Conservation (phyloP, 805 yeast species). For the Sugiyamaella smithiae region DNA sequence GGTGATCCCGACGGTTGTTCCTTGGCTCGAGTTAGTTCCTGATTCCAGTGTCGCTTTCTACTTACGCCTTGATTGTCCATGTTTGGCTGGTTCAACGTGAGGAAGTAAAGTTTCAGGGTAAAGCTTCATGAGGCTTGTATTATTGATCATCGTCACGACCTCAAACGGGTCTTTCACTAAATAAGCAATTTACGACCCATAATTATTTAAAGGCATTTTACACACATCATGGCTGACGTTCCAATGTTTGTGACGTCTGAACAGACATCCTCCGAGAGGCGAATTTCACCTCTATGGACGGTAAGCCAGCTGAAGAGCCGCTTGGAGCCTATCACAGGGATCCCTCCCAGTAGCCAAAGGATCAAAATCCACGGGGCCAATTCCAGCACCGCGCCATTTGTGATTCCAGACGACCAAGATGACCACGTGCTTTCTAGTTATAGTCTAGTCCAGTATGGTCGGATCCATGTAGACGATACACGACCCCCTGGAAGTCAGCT, state of each 20-base stretch:
- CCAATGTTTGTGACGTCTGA: slow-evolving; percentile 59
- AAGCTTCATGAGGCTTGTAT: background rate
- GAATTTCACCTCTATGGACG: slow-evolving; percentile 62
- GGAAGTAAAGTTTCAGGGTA: background rate
- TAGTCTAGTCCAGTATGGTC: slow-evolving; percentile 36
- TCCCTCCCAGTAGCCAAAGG: slow-evolving; percentile 52
- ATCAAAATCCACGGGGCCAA: slow-evolving; percentile 34
- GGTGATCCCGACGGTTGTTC: slow-evolving; percentile 5
- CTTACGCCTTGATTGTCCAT: slow-evolving; percentile 11
- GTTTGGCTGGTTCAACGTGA: background rate
- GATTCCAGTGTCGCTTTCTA: background rate
- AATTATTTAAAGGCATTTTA: too few relatives aligned
- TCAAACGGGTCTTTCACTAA: too few relatives aligned
- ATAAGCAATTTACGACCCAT: too few relatives aligned
- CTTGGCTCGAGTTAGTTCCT: background rate
- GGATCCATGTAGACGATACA: slow-evolving; percentile 47
- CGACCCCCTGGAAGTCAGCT: slow-evolving; percentile 31
- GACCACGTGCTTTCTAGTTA: slow-evolving; percentile 28
- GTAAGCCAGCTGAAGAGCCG: slow-evolving; percentile 49
- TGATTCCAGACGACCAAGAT: slow-evolving; percentile 9
- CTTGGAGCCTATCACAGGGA: slow-evolving; percentile 71
- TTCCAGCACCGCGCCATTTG: slow-evolving; percentile 8
- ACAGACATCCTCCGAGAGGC: slow-evolving; percentile 65
- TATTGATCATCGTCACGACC: too few relatives aligned
- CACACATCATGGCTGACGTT: too few relatives aligned